Evolutionary conservation across 345 rosid genomes (phyloP).

Genomic region (Xanthoceras sorbifolium): DNA sequence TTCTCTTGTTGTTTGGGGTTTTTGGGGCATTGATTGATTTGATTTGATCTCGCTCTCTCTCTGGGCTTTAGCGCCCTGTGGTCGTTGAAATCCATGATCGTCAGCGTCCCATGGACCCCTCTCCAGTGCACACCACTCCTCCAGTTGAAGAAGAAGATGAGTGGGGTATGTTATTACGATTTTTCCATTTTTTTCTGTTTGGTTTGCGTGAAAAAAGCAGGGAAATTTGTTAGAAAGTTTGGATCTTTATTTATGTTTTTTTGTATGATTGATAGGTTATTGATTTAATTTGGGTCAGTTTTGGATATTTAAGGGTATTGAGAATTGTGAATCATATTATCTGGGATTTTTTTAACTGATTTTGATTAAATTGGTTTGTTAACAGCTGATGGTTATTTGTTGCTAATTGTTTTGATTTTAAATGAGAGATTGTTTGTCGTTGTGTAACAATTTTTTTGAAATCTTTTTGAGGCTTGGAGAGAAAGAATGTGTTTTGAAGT

Average conservation of each 20-base stretch:
- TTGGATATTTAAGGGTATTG: background rate
- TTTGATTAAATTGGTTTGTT: background rate
- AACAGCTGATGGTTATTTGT: no score
- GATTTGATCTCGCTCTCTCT: background rate
- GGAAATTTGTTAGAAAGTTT: background rate
- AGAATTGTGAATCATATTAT: background rate
- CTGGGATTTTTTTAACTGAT: background rate
- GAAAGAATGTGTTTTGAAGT: background rate
- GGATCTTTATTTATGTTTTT: background rate
- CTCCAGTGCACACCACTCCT: slow-evolving; percentile 46
- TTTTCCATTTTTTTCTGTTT: background rate
- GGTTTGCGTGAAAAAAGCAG: slow-evolving; percentile 10
- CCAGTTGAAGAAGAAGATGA: slow-evolving; percentile 67
- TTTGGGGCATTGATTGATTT: slow-evolving; percentile 14
- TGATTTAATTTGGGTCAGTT: background rate
- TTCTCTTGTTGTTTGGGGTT: background rate
- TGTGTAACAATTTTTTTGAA: background rate
- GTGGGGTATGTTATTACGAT: slow-evolving; percentile 57
- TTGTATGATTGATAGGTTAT: background rate
- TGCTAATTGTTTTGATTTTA: background rate
- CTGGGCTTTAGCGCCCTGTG: slow-evolving; percentile 60
- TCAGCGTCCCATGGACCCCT: slow-evolving; percentile 70
- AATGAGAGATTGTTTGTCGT: background rate
- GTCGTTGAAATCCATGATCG: slow-evolving; percentile 69
- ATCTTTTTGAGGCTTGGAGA: background rate